These are phyloP conservation scores for Nannochloropsis salina DNA, from an alignment of 108 stramenopile genomes.

Conservation along the genomic window DNA sequence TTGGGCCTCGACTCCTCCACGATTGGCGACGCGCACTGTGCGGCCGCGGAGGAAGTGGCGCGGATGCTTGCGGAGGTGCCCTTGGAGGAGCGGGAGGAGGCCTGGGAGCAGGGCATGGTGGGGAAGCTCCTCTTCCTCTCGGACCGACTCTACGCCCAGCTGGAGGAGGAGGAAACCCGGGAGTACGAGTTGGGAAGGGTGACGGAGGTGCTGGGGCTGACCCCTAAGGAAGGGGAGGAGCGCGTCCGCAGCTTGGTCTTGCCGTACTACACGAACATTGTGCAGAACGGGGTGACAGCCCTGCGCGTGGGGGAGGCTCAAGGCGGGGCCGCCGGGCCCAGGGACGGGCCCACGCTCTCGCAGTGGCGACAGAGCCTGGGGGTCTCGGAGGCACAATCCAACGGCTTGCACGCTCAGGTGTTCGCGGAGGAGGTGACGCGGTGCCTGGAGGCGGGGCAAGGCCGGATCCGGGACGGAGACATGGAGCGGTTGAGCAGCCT, in stretches of 20 bases:
- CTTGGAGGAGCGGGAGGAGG: conserved; percentile 1
- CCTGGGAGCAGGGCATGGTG: conserved; percentile 12
- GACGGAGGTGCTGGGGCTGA: not conserved
- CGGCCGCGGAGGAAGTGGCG: conserved; percentile 8
- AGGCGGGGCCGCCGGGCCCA: not conserved
- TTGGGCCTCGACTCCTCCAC: not conserved
- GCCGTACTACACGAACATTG: conserved; percentile 4
- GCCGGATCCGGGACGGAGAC: not conserved
- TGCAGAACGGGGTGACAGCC: not conserved
- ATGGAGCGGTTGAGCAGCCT: not conserved
- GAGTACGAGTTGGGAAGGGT: not conserved
- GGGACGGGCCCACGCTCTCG: not conserved
- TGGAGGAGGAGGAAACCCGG: conserved; percentile 12
- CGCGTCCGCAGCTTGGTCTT: not conserved
- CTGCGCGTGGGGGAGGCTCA: not conserved
- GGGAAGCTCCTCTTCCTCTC: not conserved
- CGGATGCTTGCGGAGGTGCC: not conserved
- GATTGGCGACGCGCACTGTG: not conserved
- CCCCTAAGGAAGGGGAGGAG: not conserved
- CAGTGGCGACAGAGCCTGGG: not conserved
- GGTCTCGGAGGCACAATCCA: not conserved
- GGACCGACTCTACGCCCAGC: not conserved
- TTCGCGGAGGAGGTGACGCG: not conserved
- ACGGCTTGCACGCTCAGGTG: not conserved
- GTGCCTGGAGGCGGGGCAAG: conserved; percentile 10